Evolutionary conservation across 306 rosid species (phyloP), one percentile per base, ranked within the genome.

Genomic region (Vicia villosa): DNA sequence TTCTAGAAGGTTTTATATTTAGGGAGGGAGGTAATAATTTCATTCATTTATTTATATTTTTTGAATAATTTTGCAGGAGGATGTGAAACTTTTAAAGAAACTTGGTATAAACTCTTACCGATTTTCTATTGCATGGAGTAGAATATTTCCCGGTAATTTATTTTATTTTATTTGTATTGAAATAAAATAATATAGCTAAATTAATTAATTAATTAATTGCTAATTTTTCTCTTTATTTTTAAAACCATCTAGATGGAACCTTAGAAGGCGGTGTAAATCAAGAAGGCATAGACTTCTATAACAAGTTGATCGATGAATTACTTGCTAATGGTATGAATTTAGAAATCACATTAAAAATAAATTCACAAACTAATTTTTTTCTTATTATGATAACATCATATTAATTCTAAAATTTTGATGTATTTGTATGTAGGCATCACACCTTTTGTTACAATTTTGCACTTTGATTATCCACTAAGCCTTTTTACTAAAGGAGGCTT

Each of bases 101-200:
- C 74, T 80, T 36, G 81, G 84, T 43, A 30, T 76, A 30, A 46
- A 72, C 13, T 3, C 66, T 41, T 72, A 80, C 12, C 59, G 78
- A 71, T 75, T 76, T 20, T 80, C 84, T 20, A 66, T 80, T 28
- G n/a, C 70, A 2, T 80, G 84, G 84, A 71, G 75, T 11, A 76
- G 84, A 41, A 52, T 80, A 71, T 8, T 80, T 1, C 81, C 81
- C 0, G 52, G 81, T 80, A 75, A 58, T 1, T 17, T 20, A 38
- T 10, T 22, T 47, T 5, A 6, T 6, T 30, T 34, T 8, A 13
- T 60, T 56, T 55, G 9, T 6, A 28, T 34, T 4, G 2, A 19
- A 57, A 40, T 40, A 10, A 10, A 8, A n/a, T 16, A 5, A 63
- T 36, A 11, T 17, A 16, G 10, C 10, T 0, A 15, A 1, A 32